Percentiles rank a stretch among this genome's conserved stretches.
phyloP scores from a whole-genome alignment of 352 stramenopile genomes.

The Pythium grandisporangium region DNA sequence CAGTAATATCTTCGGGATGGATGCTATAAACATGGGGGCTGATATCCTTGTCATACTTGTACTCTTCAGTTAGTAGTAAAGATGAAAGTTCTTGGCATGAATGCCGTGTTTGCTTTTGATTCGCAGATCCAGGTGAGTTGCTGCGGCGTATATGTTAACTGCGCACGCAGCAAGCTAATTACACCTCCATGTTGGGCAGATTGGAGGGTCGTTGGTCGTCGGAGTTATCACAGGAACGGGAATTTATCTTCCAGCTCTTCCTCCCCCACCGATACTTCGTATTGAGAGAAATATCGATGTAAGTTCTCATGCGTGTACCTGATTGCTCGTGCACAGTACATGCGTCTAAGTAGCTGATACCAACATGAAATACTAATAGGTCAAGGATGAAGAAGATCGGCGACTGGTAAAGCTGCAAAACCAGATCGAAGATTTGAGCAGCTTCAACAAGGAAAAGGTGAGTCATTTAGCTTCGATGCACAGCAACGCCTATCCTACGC shows the following conservation, averaged over 20 bases:
- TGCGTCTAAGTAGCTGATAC: too few species aligned
- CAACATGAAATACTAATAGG: constrained; percentile 16
- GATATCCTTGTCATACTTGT: neutral
- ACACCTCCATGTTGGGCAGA: constrained; percentile 14
- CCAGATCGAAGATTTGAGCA: constrained; percentile 86
- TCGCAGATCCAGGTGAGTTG: constrained; percentile 77
- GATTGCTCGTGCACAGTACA: too few species aligned
- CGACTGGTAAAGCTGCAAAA: constrained; percentile 90
- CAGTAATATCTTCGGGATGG: neutral
- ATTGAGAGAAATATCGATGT: constrained; percentile 94
- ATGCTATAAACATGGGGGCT: constrained; percentile 1
- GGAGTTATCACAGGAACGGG: constrained; percentile 89
- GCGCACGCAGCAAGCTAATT: neutral
- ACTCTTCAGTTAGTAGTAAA: constrained; percentile 66
- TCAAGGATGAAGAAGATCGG: constrained; percentile 91
- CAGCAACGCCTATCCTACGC: too few species aligned
- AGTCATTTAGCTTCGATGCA: too few species aligned
- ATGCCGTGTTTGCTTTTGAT: constrained; percentile 93
- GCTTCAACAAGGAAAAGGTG: constrained; percentile 75
- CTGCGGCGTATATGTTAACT: neutral
- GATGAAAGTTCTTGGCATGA: constrained; percentile 92
- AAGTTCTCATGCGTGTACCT: constrained; percentile 1
- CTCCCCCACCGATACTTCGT: constrained; percentile 86
- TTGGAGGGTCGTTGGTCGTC: constrained; percentile 83
- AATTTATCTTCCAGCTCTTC: constrained; percentile 92